phyloP scores from a whole-genome alignment of 768 basidiomycete species.

The Boletus edulis region DNA sequence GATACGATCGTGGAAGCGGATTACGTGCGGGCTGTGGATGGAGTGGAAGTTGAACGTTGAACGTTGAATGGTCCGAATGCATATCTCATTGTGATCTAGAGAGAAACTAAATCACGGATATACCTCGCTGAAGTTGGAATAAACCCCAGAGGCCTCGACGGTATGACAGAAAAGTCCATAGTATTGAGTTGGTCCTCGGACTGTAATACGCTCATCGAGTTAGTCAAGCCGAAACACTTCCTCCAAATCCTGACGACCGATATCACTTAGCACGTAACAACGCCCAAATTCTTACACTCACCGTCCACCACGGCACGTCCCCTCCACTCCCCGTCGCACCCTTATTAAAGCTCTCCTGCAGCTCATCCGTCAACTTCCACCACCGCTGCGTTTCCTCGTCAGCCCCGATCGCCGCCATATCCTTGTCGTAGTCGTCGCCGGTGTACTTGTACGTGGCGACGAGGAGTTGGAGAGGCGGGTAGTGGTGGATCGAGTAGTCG shows the following conservation, averaged over 20 bases:
- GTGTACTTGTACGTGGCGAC: conserved; percentile 79
- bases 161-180: neutral
- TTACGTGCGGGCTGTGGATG: conserved; percentile 42
- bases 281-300: conserved; percentile 23
- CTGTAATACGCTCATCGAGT: too few species aligned
- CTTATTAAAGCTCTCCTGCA: conserved; percentile 76
- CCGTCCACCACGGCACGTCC: conserved; percentile 71
- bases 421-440: conserved; percentile 59
- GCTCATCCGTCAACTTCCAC: conserved; percentile 74
- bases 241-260: conserved; percentile 43
- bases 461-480: conserved; percentile 60
- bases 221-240: conserved; percentile 52
- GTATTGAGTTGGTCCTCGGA: too few species aligned
- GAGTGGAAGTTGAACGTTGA: conserved; percentile 45
- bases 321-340: conserved; percentile 68
- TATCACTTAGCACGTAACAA: neutral
- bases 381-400: conserved; percentile 71
- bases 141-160: neutral
- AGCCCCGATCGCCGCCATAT: conserved; percentile 63
- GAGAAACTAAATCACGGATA: too few species aligned
- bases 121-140: too few species aligned
- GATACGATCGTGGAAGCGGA: conserved; percentile 57
- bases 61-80: neutral
- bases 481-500: conserved; percentile 78
- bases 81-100: neutral